phyloP scores from a whole-genome alignment of 2,329 filamentous ascomycete genomes.

The Didymella pomorum region DNA sequence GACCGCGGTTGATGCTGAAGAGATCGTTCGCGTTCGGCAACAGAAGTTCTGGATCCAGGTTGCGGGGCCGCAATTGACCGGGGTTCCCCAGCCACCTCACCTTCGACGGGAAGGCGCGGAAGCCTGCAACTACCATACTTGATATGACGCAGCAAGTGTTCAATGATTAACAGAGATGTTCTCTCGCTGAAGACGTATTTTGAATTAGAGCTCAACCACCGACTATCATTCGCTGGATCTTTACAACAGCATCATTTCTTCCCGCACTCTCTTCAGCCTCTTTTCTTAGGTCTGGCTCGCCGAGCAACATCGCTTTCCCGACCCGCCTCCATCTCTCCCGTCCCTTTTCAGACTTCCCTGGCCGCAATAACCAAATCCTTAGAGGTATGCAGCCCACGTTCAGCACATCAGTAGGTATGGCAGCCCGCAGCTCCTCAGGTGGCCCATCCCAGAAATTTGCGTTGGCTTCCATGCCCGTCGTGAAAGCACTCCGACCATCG shows the following conservation, averaged over 20 bases:
- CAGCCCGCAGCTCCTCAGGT: conserved; percentile 14
- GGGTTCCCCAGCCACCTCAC: neutral
- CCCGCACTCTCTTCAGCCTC: conserved; percentile 5
- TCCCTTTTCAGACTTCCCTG: conserved; percentile 1
- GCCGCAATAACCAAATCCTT: conserved; percentile 24
- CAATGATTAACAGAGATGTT: too few relatives aligned
- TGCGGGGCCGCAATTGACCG: conserved; percentile 18
- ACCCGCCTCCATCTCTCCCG: conserved; percentile 21
- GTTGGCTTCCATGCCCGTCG: conserved; percentile 13
- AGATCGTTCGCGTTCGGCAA: conserved; percentile 2
- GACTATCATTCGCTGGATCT: conserved; percentile 4
- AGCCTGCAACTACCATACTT: neutral
- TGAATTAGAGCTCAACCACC: neutral
- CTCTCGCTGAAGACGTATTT: too few relatives aligned
- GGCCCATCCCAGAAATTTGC: conserved; percentile 15
- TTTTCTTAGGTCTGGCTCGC: conserved; percentile 22
- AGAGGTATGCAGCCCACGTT: conserved; percentile 18
- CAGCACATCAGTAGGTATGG: conserved; percentile 24
- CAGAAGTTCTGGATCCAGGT: conserved; percentile 8
- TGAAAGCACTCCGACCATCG: conserved; percentile 7
- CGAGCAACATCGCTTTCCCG: conserved; percentile 26
- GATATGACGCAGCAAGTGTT: too few relatives aligned
- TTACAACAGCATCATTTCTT: conserved; percentile 10
- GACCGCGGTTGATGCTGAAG: conserved; percentile 8
- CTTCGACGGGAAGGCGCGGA: neutral